Evolutionary conservation across 2,329 filamentous ascomycete species (phyloP).

Genomic region (Diplodia intermedia): DNA sequence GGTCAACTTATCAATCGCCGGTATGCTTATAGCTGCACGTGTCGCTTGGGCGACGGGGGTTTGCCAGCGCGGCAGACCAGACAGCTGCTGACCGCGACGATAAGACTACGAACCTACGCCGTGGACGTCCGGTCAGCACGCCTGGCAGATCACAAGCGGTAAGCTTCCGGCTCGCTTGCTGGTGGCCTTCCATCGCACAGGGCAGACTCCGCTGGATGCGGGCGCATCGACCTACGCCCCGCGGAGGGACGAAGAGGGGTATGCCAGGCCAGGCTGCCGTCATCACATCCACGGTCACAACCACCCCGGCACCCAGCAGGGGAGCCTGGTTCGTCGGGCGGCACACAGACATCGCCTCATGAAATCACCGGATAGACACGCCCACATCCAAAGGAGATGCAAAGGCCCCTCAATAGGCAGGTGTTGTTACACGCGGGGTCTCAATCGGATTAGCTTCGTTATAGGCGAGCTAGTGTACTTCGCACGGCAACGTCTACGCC

Average conservation of each 20-base stretch:
- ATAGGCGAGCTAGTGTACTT: not conserved
- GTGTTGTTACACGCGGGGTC: too few relatives aligned
- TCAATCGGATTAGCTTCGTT: not conserved
- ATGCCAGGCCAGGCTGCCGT: not conserved
- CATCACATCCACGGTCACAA: not conserved
- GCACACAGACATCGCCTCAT: not conserved
- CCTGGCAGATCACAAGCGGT: conserved; percentile 18
- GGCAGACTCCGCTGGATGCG: not conserved
- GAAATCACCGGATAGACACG: not conserved
- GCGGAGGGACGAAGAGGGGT: conserved; percentile 7
- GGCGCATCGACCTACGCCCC: not conserved
- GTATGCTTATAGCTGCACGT: conserved; percentile 6
- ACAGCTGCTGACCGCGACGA: not conserved
- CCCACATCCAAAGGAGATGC: not conserved
- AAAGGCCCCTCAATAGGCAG: not conserved
- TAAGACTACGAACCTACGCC: not conserved
- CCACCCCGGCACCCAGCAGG: not conserved
- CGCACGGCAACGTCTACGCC: too few relatives aligned
- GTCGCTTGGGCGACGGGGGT: not conserved
- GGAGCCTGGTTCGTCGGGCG: not conserved
- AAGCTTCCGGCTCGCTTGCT: not conserved
- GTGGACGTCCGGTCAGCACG: not conserved
- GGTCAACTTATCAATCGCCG: not conserved
- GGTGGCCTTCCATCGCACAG: not conserved
- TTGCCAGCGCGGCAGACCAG: not conserved